Evolutionary conservation across 1,284 basidiomycete genomes (phyloP).

Genomic region (Agroathelia rolfsii): DNA sequence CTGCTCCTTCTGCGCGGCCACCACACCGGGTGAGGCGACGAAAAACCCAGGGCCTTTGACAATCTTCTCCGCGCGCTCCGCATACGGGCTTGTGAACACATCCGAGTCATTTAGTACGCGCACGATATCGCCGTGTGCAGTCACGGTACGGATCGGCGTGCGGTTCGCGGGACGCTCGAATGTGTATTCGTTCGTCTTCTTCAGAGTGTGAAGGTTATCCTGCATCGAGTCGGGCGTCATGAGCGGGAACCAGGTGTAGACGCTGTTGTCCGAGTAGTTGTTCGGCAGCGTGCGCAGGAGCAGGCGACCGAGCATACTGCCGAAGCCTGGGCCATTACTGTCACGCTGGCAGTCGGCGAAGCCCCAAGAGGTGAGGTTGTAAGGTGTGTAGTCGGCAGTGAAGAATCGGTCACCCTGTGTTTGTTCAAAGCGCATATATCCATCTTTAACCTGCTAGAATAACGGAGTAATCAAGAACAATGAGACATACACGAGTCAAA

Average conservation of each 20-base stretch:
- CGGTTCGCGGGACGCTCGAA: constrained; percentile 32
- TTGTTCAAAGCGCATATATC: too few species aligned
- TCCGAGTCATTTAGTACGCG: constrained; percentile 38
- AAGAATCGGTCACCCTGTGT: constrained; percentile 76
- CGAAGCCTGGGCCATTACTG: constrained; percentile 57
- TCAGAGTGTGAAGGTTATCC: constrained; percentile 43
- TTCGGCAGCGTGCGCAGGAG: constrained; percentile 66
- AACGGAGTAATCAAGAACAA: too few species aligned
- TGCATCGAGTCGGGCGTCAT: constrained; percentile 69
- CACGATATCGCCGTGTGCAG: constrained; percentile 40
- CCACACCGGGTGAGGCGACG: constrained; percentile 53
- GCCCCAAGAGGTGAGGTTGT: constrained; percentile 76
- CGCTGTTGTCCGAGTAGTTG: constrained; percentile 57
- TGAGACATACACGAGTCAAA: constrained; percentile 72
- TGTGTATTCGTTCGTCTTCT: constrained; percentile 42
- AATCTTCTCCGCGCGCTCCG: constrained; percentile 37
- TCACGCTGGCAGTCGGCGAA: constrained; percentile 71
- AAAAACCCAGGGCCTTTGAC: constrained; percentile 45
- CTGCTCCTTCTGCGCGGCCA: constrained; percentile 34
- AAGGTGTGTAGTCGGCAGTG: constrained; percentile 74
- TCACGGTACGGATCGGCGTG: constrained; percentile 22
- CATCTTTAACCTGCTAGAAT: too few species aligned
- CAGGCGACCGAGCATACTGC: constrained; percentile 65
- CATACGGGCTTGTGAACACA: constrained; percentile 39
- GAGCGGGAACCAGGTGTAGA: constrained; percentile 81